Evolutionary conservation across 73 alveolate genomes (phyloP), one percentile per base, ranked within the genome.

Genomic region (Tetrahymena borealis): DNA sequence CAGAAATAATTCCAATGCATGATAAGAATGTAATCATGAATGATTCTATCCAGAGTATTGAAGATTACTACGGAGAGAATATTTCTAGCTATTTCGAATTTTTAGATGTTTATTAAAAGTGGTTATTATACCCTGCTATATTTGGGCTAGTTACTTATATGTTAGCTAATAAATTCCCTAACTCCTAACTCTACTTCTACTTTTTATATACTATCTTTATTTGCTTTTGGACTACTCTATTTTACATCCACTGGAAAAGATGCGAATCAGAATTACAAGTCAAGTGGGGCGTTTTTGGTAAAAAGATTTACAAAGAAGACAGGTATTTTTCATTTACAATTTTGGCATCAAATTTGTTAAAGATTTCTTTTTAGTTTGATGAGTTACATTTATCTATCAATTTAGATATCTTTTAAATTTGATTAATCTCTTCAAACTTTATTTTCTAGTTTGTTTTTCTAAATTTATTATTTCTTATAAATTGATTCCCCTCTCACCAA

Each of bases 51-150:
- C 85, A 60, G 13, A 24, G 37, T 24, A 91, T 96, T 39, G 42
- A 96, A 33, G 96, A 92, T 90, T 96, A 96, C 93, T 96, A 96
- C 91, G 98, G 98, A 9, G 98, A 96, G 91, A 92, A 94, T 40
- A 94, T 96, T 78, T 96, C 98, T 0, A 92, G 94, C 77, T 96
- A 96, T 78, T 96, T 94, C 93, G 94, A 38, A 32, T 96, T 96
- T 96, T 90, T 95, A 60, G 85, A 60, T 60, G n/a, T 60, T 28
- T 60, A 60, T 60, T 18, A 60, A 60, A 60, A 60, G 35, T 60
- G 85, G 85, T 35, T 60, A 60, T 35, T 60, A 32, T 60, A 20
- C 10, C 85, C 85, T 24, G 85, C 85, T 9, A 60, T 60, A 60
- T 18, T 60, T 4, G 85, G 85, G 2, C 85, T 60, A 0, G 31